These are phyloP conservation scores for Suillus fuscotomentosus DNA, from an alignment of 768 basidiomycete species.

Conservation along the genomic window DNA sequence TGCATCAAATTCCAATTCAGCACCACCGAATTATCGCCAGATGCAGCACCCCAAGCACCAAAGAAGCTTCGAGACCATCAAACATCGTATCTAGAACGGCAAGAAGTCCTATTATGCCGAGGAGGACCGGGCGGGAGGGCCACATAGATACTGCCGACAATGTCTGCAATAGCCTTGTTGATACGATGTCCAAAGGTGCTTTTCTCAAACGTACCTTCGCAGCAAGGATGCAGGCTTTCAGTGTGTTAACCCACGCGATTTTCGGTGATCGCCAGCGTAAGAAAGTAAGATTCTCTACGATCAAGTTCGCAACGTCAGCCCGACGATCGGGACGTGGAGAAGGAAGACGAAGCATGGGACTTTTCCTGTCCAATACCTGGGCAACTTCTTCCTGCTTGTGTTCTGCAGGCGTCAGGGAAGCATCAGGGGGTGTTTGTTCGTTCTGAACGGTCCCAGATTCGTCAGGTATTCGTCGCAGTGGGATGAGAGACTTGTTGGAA, in stretches of 20 bases:
- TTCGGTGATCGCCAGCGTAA: slow-evolving; percentile 11
- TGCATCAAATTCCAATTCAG: neutral
- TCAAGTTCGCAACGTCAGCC: neutral
- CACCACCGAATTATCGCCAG: slow-evolving; percentile 23
- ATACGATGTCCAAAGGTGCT: neutral
- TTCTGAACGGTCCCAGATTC: neutral
- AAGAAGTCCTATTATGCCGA: slow-evolving; percentile 30
- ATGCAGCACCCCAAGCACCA: slow-evolving; percentile 41
- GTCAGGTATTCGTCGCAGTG: slow-evolving; percentile 17
- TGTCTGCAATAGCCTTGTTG: slow-evolving; percentile 15
- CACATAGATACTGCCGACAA: slow-evolving; percentile 23
- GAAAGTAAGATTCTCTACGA: neutral
- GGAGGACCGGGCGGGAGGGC: slow-evolving; percentile 24
- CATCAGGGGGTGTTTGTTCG: neutral
- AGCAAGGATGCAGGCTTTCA: slow-evolving; percentile 36
- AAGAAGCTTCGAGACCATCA: slow-evolving; percentile 36
- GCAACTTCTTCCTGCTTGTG: neutral
- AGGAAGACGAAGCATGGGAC: slow-evolving; percentile 15
- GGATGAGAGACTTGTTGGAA: slow-evolving; percentile 21
- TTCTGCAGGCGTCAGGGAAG: neutral
- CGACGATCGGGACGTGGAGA: slow-evolving; percentile 6
- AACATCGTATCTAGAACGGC: slow-evolving; percentile 48
- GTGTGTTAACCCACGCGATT: slow-evolving; percentile 24
- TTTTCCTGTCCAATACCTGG: slow-evolving; percentile 12
- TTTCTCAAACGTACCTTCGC: slow-evolving; percentile 28